phyloP scores from a whole-genome alignment of 495 filamentous ascomycete genomes.

The Tricharina praecox region DNA sequence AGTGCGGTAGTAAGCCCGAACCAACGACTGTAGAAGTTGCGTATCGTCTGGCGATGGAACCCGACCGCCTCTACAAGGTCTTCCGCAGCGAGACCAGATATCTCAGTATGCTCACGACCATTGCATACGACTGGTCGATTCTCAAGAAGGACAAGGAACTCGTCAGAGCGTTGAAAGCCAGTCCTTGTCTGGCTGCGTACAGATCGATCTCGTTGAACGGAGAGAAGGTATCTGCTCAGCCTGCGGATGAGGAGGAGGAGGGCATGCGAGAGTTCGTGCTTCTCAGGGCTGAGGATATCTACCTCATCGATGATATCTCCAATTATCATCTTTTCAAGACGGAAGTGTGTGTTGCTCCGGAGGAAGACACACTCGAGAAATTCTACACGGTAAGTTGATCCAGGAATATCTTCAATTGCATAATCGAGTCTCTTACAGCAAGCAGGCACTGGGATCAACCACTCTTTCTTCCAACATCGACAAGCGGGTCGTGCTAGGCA shows the following conservation, averaged over 20 bases:
- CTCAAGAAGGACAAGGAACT: constrained; percentile 67
- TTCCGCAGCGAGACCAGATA: constrained; percentile 74
- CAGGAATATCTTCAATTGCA: too few species aligned
- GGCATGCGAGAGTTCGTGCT: constrained; percentile 63
- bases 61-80: constrained; percentile 56
- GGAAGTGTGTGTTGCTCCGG: constrained; percentile 62
- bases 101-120: constrained; percentile 54
- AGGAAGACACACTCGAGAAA: constrained; percentile 68
- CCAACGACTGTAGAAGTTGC: constrained; percentile 76
- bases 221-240: constrained; percentile 35
- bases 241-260: constrained; percentile 48
- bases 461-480: constrained; percentile 2
- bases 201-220: constrained; percentile 17
- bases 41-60: constrained; percentile 56
- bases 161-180: constrained; percentile 54
- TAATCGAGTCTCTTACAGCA: constrained; percentile 9
- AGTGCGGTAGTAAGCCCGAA: constrained; percentile 75
- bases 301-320: constrained; percentile 73
- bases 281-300: constrained; percentile 47
- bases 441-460: neutral
- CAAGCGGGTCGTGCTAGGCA: neutral
- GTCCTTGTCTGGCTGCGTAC: constrained; percentile 62
- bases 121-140: constrained; percentile 49
- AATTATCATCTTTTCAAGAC: constrained; percentile 71
- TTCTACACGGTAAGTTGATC: constrained; percentile 53